phyloP scores from a whole-genome alignment of 169 alveolate genomes.

The Theileria luwenshuni region DNA sequence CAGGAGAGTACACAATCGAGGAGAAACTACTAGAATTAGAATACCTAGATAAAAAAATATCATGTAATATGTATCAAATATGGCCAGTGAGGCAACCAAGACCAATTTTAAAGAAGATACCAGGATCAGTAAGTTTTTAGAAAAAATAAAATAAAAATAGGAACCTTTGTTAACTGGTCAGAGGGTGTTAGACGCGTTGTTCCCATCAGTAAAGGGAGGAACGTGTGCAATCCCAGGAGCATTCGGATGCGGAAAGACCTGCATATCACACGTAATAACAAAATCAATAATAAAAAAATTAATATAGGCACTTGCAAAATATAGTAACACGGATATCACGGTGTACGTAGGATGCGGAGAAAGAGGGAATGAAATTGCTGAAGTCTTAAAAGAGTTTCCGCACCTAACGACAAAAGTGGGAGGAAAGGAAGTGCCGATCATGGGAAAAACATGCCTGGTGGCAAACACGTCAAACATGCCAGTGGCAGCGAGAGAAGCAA shows the following conservation, averaged over 20 bases:
- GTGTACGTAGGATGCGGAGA: slow-evolving; percentile 99
- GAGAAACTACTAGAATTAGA: slow-evolving; percentile 86
- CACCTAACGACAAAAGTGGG: slow-evolving; percentile 91
- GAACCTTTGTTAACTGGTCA: slow-evolving; percentile 97
- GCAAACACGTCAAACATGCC: slow-evolving; percentile 99
- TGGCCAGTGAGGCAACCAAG: slow-evolving; percentile 99
- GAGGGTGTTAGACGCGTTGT: slow-evolving; percentile 95
- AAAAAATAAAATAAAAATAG: neutral
- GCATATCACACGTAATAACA: slow-evolving; percentile 88
- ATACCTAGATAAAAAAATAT: slow-evolving; percentile 87
- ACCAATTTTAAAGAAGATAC: slow-evolving; percentile 94
- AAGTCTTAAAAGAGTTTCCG: slow-evolving; percentile 98
- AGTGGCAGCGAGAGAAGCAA: slow-evolving; percentile 99
- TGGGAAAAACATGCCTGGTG: slow-evolving; percentile 98
- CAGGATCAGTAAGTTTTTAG: slow-evolving; percentile 77
- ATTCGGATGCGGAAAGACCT: slow-evolving; percentile 99
- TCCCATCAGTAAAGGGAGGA: slow-evolving; percentile 98
- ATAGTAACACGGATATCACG: slow-evolving; percentile 94
- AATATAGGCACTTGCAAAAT: slow-evolving; percentile 93
- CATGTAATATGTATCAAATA: slow-evolving; percentile 91
- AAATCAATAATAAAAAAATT: neutral
- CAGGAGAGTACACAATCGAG: slow-evolving; percentile 90
- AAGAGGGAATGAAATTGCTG: slow-evolving; percentile 99
- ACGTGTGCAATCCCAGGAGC: slow-evolving; percentile 99
- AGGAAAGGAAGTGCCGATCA: slow-evolving; percentile 91